phyloP scores from a whole-genome alignment of 306 rosid genomes.

The Morella rubra region DNA sequence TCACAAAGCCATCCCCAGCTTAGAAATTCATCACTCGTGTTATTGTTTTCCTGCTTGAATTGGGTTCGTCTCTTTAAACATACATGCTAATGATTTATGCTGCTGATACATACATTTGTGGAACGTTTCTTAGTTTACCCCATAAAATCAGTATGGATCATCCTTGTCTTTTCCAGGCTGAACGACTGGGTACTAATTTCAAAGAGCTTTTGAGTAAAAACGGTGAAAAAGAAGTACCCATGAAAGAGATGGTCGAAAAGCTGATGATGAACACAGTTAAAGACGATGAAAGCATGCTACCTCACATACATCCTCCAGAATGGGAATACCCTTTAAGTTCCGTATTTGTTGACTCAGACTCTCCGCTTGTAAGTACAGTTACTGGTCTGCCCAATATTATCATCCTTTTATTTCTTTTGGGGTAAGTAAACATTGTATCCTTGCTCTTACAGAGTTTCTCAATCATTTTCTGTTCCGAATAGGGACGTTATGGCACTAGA shows the following conservation, averaged over 20 bases:
- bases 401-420: background rate
- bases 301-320: constrained; percentile 53
- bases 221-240: constrained; percentile 47
- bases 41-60: background rate
- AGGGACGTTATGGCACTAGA: constrained; percentile 86
- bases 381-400: constrained; percentile 3
- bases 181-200: constrained; percentile 58
- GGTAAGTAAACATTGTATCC: background rate
- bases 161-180: constrained; percentile 46
- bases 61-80: background rate
- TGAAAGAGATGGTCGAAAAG: constrained; percentile 60
- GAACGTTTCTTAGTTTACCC: background rate
- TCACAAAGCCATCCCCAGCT: background rate
- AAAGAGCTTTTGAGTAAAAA: constrained; percentile 39
- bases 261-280: constrained; percentile 59
- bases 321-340: constrained; percentile 52
- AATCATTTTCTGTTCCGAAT: constrained; percentile 10
- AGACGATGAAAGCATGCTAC: constrained; percentile 59
- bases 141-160: background rate
- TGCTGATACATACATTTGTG: background rate
- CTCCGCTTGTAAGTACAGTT: constrained; percentile 41
- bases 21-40: background rate
- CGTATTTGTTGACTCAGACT: constrained; percentile 50
- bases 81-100: background rate
- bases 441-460: background rate